phyloP scores from a whole-genome alignment of 1,139 yeast species.

The Saccharomycopsis crataegensis region DNA sequence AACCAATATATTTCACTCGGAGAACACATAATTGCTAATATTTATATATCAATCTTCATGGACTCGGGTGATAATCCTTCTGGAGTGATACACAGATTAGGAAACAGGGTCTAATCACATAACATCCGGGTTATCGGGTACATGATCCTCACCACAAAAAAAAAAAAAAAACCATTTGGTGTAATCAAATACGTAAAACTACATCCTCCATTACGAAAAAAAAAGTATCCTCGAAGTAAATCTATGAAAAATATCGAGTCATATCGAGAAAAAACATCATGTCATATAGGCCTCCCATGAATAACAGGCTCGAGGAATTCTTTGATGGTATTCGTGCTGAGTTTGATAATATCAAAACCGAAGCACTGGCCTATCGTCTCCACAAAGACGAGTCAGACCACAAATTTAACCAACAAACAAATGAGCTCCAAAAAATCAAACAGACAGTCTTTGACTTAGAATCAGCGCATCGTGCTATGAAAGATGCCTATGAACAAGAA shows the following conservation, averaged over 20 bases:
- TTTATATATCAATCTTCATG: no score
- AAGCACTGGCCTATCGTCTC: slow-evolving; percentile 18
- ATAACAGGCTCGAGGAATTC: slow-evolving; percentile 40
- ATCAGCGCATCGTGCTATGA: slow-evolving; percentile 88
- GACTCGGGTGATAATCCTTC: no score
- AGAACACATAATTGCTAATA: no score
- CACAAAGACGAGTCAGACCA: slow-evolving; percentile 93
- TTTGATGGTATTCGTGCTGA: slow-evolving; percentile 90
- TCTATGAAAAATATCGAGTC: no score
- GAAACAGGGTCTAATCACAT: no score
- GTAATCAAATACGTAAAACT: neutral
- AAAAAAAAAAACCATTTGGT: no score
- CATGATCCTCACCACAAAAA: no score
- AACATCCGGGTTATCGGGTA: no score
- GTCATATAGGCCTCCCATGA: neutral
- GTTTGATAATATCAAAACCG: slow-evolving; percentile 47
- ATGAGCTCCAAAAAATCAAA: slow-evolving; percentile 90
- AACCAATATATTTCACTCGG: no score
- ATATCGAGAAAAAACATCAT: neutral
- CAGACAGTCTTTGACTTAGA: slow-evolving; percentile 92
- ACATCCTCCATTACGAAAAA: no score
- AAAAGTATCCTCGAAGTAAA: no score
- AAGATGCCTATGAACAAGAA: slow-evolving; percentile 94
- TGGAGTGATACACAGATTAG: no score
- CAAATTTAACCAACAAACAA: slow-evolving; percentile 85